Evolutionary conservation across 1,284 basidiomycete genomes (phyloP), one percentile per base, ranked within the genome.

Genomic region (Ceratobasidium sp.): DNA sequence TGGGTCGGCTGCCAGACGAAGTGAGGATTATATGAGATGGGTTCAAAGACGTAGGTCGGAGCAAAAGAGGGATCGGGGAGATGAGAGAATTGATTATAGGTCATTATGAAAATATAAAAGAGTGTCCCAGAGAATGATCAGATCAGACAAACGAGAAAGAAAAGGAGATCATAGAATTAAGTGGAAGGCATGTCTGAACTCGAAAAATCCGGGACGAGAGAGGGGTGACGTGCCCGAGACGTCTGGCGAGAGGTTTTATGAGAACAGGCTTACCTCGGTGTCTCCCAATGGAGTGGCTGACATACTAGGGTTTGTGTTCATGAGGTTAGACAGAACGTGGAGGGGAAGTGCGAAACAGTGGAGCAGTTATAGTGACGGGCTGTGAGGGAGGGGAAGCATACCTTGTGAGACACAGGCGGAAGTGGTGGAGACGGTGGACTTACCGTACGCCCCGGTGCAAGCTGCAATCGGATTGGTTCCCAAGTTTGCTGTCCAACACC

Each of bases 351-450:
- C 61, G 45, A 34, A 39, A 52, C 16, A 52, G 64, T 43, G 64
- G 64, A 67, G 64, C 64, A 39, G 64, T 67, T 67, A 67, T 67
- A 67, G 50, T 41, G 36, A 41, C 52, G 39, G 64, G 64, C 64
- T 67, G 64, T 55, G 34, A 43, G 43, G 32, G 64, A 16, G 55
- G 43, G 61, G 61, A 64, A 64, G 61, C 45, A 64, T 64, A 21
- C 3, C 43, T 39, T 36, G 45, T 48, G 46, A 52, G 55, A 36
- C 55, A 21, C n/a, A 34, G 55, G 26, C n/a, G 34, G 55, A 57
- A 57, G 21, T 32, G 28, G 61, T 48, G 46, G 46, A 52, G 46
- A 64, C 61, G 61, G 61, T 64, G 61, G 61, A 64, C 61, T 64
- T 64, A 64, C 61, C 23, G 45, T 32, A 26, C 64, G 10, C 50